Percentiles rank a stretch among this genome's conserved stretches.
These are phyloP conservation scores for Pythium rishiriense DNA, from an alignment of 352 stramenopile species.

Conservation along the genomic window DNA sequence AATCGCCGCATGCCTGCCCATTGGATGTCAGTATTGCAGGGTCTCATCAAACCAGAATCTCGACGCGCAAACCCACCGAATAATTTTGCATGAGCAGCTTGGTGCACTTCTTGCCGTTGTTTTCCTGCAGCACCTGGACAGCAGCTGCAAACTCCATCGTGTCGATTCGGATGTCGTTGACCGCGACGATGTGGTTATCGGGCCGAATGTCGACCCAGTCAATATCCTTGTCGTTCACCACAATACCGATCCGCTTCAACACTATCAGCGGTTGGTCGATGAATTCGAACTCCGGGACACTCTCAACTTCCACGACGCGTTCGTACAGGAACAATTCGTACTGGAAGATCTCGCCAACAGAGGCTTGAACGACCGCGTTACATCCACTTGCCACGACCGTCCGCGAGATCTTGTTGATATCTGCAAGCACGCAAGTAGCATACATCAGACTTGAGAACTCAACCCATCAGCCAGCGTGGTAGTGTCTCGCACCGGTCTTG, in stretches of 20 bases:
- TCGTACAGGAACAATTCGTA: conserved; percentile 88
- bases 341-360: conserved; percentile 87
- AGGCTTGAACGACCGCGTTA: conserved; percentile 82
- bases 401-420: conserved; percentile 85
- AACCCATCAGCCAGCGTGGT: not conserved
- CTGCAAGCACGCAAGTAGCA: conserved; percentile 22
- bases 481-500: conserved; percentile 67
- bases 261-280: conserved; percentile 85
- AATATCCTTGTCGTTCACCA: conserved; percentile 66
- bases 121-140: conserved; percentile 79
- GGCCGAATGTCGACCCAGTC: conserved; percentile 78
- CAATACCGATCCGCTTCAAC: conserved; percentile 83
- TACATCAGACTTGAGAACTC: not conserved
- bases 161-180: conserved; percentile 87
- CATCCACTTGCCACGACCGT: conserved; percentile 84
- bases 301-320: conserved; percentile 86
- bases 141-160: conserved; percentile 79
- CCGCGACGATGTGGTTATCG: conserved; percentile 86
- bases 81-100: conserved; percentile 90
- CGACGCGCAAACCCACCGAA: conserved; percentile 37
- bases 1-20: conserved; percentile 73
- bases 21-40: not conserved
- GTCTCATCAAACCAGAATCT: not conserved
- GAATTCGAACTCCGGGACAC: conserved; percentile 85
- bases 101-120: conserved; percentile 85